Conservation (phyloP, 805 yeast genomes). For the Hagleromyces aurorensis region DNA sequence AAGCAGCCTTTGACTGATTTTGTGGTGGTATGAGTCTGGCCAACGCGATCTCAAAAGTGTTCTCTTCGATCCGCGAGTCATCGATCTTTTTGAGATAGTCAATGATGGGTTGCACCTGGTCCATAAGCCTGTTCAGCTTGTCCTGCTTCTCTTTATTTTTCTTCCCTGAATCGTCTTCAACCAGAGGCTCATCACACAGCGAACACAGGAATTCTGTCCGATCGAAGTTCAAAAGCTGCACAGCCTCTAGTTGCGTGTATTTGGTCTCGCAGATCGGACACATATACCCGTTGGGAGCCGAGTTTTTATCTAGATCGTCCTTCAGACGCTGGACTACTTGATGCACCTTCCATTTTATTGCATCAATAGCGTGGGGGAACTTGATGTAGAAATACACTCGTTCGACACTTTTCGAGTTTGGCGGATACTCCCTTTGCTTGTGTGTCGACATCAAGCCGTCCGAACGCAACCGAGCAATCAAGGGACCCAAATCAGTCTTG, state of each 20-base stretch:
- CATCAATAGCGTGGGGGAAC: slow-evolving; percentile 87
- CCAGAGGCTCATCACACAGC: slow-evolving; percentile 64
- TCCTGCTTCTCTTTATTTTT: slow-evolving; percentile 77
- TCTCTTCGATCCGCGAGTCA: slow-evolving; percentile 73
- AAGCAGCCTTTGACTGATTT: slow-evolving; percentile 59
- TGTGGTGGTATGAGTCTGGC: slow-evolving; percentile 81
- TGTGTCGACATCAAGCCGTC: slow-evolving; percentile 72
- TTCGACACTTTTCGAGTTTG: slow-evolving; percentile 56
- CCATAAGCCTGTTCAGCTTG: slow-evolving; percentile 75
- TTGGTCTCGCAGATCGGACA: slow-evolving; percentile 81
- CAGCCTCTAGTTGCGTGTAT: slow-evolving; percentile 81
- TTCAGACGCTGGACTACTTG: slow-evolving; percentile 70
- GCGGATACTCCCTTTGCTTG: slow-evolving; percentile 60
- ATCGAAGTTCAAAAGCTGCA: slow-evolving; percentile 72
- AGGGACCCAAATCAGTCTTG: slow-evolving; percentile 75
- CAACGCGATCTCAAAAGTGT: slow-evolving; percentile 79
- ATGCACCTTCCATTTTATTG: slow-evolving; percentile 94
- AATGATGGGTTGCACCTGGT: slow-evolving; percentile 82
- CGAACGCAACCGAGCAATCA: slow-evolving; percentile 73
- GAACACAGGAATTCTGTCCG: slow-evolving; percentile 77
- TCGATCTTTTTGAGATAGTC: slow-evolving; percentile 75
- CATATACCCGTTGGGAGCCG: slow-evolving; percentile 88
- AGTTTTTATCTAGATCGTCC: slow-evolving; percentile 74
- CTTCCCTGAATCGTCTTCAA: slow-evolving; percentile 83
- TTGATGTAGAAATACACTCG: slow-evolving; percentile 83